Evolutionary conservation across 2,329 filamentous ascomycete genomes (phyloP).

Genomic region (Colletotrichum graminicola): DNA sequence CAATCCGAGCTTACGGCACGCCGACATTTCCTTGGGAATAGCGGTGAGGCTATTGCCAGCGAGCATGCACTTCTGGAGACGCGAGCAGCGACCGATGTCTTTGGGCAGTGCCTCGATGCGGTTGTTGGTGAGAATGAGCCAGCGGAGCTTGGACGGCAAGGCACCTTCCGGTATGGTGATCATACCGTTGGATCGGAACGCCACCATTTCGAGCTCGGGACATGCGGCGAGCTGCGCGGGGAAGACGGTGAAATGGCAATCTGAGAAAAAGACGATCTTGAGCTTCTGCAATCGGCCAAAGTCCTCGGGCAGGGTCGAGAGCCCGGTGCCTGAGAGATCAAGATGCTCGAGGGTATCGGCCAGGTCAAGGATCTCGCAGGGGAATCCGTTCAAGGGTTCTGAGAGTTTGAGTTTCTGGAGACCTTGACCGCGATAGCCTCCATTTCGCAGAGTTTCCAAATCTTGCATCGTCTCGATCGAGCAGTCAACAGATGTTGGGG

Average conservation of each 20-base stretch:
- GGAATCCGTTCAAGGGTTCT: constrained; percentile 52
- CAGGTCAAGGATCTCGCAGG: constrained; percentile 55
- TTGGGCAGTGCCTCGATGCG: constrained; percentile 53
- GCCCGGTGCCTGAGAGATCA: constrained; percentile 61
- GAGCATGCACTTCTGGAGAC: constrained; percentile 63
- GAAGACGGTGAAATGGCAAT: constrained; percentile 59
- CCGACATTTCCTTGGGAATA: constrained; percentile 57
- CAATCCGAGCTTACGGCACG: constrained; percentile 58
- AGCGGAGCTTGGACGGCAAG: constrained; percentile 58
- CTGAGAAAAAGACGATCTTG: constrained; percentile 60
- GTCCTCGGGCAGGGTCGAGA: constrained; percentile 55
- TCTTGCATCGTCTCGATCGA: constrained; percentile 47
- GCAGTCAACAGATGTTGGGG: background rate
- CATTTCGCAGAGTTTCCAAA: constrained; percentile 48
- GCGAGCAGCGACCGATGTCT: constrained; percentile 57
- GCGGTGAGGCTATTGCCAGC: constrained; percentile 57
- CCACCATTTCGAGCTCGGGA: constrained; percentile 61
- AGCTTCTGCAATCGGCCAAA: constrained; percentile 58
- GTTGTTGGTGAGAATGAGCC: constrained; percentile 63
- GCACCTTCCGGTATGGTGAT: constrained; percentile 54
- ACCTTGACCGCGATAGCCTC: constrained; percentile 48
- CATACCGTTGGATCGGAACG: constrained; percentile 62
- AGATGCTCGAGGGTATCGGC: constrained; percentile 58
- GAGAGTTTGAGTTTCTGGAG: constrained; percentile 53
- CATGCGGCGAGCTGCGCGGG: constrained; percentile 57